These are phyloP conservation scores for Heritiera fomes DNA, from an alignment of 345 rosid genomes.

Conservation along the genomic window DNA sequence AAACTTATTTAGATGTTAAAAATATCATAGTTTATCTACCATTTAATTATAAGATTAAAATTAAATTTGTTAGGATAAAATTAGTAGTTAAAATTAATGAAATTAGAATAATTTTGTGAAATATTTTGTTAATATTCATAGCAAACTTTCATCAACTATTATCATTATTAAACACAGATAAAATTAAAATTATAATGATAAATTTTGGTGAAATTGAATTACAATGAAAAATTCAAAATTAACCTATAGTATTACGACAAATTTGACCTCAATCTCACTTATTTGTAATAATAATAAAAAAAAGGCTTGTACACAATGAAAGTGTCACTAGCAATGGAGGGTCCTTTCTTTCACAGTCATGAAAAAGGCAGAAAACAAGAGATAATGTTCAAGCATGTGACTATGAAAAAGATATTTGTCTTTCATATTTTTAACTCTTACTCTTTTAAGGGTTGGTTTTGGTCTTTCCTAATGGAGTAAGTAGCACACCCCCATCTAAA, in stretches of 20 bases:
- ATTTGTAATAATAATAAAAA: background rate
- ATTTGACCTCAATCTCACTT: background rate
- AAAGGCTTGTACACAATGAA: background rate
- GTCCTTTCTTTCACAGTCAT: background rate
- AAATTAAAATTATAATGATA: background rate
- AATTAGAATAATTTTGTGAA: too few relatives aligned
- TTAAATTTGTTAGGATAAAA: too few relatives aligned
- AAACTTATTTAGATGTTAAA: too few relatives aligned
- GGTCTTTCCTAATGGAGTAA: conserved; percentile 11
- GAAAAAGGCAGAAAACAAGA: background rate
- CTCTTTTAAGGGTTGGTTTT: background rate
- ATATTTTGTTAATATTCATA: too few relatives aligned
- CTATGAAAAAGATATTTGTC: background rate
- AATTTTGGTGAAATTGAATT: background rate
- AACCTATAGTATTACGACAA: background rate
- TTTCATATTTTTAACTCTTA: background rate
- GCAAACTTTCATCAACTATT: too few relatives aligned
- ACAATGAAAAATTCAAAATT: background rate
- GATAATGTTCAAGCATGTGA: conserved; percentile 3
- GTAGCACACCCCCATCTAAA: background rate
- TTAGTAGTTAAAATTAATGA: too few relatives aligned
- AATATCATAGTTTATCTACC: too few relatives aligned
- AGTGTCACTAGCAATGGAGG: background rate
- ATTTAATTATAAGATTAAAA: too few relatives aligned
- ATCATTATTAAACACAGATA: background rate